Base-by-base conservation (phyloP, 176 grass and related monocot genomes). In the Lolium multiflorum region DNA sequence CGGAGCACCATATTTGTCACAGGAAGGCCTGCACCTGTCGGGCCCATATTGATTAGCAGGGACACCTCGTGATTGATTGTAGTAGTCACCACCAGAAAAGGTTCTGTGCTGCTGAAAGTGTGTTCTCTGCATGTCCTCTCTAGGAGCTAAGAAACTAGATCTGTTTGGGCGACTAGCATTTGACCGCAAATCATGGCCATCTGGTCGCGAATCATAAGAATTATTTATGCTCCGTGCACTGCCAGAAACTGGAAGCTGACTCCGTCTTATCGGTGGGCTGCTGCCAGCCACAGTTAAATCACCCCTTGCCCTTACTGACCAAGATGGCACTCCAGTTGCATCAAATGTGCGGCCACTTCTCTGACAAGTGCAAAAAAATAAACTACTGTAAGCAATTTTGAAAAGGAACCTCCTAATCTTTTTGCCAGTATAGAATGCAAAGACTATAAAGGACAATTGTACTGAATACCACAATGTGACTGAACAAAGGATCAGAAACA, bases 291-390 rank as follows among this genome's bases (percentile, higher is more conserved):
- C 13, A 46, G 70, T 69, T 82, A 47, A 38, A 49, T 83, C 54
- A 57, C 2, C 22, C 25, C 58, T 75, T 75, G 85, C 37, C 39
- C 67, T 68, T 75, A 62, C 57, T 80, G 58, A 41, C 74, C 67
- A 87, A 67, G 84, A 84, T 80, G 84, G 21, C 48, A 6, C 77
- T 79, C 66, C 66, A 64, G 76, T 65, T 25, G 35, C 57, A 14
- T 25, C 38, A 75, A 48, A 58, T 68, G 37, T 4, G 46, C 17
- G 9, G 12, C 37, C 57, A 83, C 65, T 87, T 51, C 84, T 84
- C 89, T 91, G 81, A 74, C 0, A 74, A 80, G 67, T 67, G 17
- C 71, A 77, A n/a, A 91, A 82, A 89, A 63, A 35, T 35, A 87
- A 11, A 73, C 35, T 77, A 47, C 57, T 59, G 37, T 90, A 38